Evolutionary conservation across 2,329 filamentous ascomycete species (phyloP), one percentile per base, ranked within the genome.

Genomic region (Orbilia brochopaga): DNA sequence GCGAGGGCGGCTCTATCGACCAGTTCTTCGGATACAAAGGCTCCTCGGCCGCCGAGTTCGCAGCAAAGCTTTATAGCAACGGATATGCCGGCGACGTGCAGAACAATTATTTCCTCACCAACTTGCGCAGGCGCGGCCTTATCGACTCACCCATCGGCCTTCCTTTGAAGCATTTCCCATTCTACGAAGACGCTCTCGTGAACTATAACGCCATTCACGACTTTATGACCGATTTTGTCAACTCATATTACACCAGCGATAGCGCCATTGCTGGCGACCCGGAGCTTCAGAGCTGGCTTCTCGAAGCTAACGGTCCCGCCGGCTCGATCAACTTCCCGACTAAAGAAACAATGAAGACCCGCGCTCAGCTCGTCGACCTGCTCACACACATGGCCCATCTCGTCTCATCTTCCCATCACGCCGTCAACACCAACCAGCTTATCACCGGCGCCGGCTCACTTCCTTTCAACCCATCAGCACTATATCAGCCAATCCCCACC

Each of bases 251-350:
- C 76, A 2, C 65, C 1, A 74, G 73, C 27, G 77, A 80, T 52
- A 54, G 58, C 1, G 76, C 75, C 5, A 72, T 83, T 8, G 56
- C 61, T 0, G 57, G 63, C 2, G 83, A 84, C 73, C 21, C 51
- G 0, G 82, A 84, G 66, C 75, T 84, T 0, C 79, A 81, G 61
- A 77, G 77, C n/a, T 84, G 82, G 82, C 78, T 82, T 27, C 50
- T 56, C 1, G 82, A 84, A 77, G 80, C 80, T 23, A 79, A 76
- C 54, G 77, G 76, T 1, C 66, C 74, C 0, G 81, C 81, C 0
- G 55, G 78, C 61, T 78, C 78, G 0, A 75, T 80, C 30, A 80
- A 83, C 75, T 82, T 83, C 76, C 81, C 80, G n/a, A 66, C 75
- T 8, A 57, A 75, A 4, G 69, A 74, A 27, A 30, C 65, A 0